A percentile compares a stretch with the other conserved stretches of the same genome.
Conservation (phyloP, 2,329 filamentous ascomycete genomes). For the Diaporthe ilicicola region DNA sequence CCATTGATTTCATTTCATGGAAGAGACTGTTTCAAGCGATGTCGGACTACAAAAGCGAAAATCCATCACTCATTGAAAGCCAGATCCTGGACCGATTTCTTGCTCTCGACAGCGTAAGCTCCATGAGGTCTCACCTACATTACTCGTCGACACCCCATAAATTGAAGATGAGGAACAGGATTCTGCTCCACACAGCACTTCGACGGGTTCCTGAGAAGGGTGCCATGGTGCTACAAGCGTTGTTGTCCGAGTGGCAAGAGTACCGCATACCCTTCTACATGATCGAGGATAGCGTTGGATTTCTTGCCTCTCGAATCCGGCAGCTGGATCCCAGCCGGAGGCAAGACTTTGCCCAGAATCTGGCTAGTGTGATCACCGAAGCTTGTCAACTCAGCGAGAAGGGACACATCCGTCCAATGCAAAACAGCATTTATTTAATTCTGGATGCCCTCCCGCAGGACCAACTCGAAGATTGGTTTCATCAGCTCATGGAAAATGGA, state of each 20-base stretch:
- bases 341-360: background rate
- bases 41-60: background rate
- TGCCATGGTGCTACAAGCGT: slow-evolving; percentile 36
- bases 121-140: slow-evolving; percentile 47
- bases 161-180: slow-evolving; percentile 38
- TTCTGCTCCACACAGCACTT: slow-evolving; percentile 45
- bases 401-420: slow-evolving; percentile 44
- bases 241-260: slow-evolving; percentile 27
- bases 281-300: slow-evolving; percentile 35
- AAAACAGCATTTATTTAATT: slow-evolving; percentile 45
- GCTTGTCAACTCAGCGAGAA: slow-evolving; percentile 32
- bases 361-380: slow-evolving; percentile 32
- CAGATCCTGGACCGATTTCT: slow-evolving; percentile 43
- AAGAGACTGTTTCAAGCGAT: background rate
- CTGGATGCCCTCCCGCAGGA: slow-evolving; percentile 32
- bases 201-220: slow-evolving; percentile 33
- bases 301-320: slow-evolving; percentile 30
- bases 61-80: slow-evolving; percentile 31
- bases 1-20: background rate
- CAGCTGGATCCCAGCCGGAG: background rate
- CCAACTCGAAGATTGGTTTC: slow-evolving; percentile 45
- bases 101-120: slow-evolving; percentile 39
- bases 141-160: slow-evolving; percentile 36
- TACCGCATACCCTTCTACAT: slow-evolving; percentile 32
- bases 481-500: slow-evolving; percentile 41